Evolutionary conservation across 2,329 filamentous ascomycete species (phyloP), one percentile per base, ranked within the genome.

Genomic region (Fusarium paranaense): DNA sequence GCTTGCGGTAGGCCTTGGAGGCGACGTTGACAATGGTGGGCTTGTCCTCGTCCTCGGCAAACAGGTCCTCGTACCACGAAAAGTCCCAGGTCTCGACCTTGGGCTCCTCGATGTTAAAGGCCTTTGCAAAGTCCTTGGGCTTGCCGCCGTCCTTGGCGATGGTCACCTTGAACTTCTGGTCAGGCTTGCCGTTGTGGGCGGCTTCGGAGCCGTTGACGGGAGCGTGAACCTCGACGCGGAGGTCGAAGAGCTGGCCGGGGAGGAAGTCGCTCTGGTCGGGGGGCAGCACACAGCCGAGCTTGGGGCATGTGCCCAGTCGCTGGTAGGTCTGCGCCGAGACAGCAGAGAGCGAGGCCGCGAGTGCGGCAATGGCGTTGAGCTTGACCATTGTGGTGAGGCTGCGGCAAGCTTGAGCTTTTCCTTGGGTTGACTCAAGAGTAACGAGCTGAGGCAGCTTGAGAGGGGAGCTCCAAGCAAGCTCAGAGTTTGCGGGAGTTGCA

Each of bases 61-160:
- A 97, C 30, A 95, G 88, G 78, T 97, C 93, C 85, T 96, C 94
- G 79, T 90, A 96, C 93, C 93, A 97, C n/a, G 87, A 88, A 80
- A 97, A 97, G 74, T 91, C 89, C 94, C 94, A 97, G 73, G 87
- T 91, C 86, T 97, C 94, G 18, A 97, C 84, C 80, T 90, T 83
- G 22, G 94, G 92, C 81, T 96, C 93, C 3, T 88, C 78, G 38
- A 93, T 79, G n/a, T 87, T 86, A 84, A 97, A 96, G 84, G 90
- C 95, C 45, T 90, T 84, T 18, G 91, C 86, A 45, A 91, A 90
- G 66, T 87, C 84, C 79, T 89, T 83, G 30, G 88, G 80, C 67
- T 84, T 80, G 60, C 83, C 83, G 50, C 89, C 90, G 64, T 90
- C 89, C 83, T 93, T 95, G 67, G 87, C 85, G 75, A 97, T 92